Percentiles rank a stretch among this genome's conserved stretches.
These are phyloP conservation scores for Globisporangium viniferum DNA, from an alignment of 352 stramenopile genomes.

Conservation along the genomic window DNA sequence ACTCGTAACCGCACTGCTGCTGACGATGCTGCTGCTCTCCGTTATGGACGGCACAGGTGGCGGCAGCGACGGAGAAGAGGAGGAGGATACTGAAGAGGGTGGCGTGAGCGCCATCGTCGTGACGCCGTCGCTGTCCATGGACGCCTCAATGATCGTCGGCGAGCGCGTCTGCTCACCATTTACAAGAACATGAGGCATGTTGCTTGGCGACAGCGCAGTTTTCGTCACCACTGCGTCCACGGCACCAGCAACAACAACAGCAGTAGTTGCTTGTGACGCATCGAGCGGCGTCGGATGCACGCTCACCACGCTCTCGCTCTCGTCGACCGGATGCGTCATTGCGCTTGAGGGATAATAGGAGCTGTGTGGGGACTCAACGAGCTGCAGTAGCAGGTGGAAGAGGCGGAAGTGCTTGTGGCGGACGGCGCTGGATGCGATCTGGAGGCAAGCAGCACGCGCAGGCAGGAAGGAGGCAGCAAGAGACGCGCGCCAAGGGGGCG, in stretches of 20 bases:
- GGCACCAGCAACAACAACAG: background rate
- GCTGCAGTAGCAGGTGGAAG: background rate
- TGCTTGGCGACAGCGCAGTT: background rate
- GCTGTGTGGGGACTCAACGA: background rate
- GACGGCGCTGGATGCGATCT: background rate
- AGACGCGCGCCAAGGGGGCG: background rate
- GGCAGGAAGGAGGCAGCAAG: background rate
- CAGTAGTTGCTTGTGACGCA: background rate
- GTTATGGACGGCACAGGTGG: background rate
- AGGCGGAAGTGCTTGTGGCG: background rate
- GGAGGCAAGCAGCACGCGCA: background rate
- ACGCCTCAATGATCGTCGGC: slow-evolving; percentile 7
- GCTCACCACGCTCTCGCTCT: slow-evolving; percentile 1
- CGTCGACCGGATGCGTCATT: slow-evolving; percentile 7
- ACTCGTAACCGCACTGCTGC: background rate
- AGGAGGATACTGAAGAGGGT: background rate
- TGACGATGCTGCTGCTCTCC: background rate
- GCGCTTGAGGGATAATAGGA: background rate
- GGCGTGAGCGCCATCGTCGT: background rate
- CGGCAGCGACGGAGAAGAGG: background rate
- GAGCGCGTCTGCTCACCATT: slow-evolving; percentile 7
- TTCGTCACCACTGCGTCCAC: background rate
- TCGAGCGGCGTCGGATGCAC: slow-evolving; percentile 9
- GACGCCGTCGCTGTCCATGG: slow-evolving; percentile 9
- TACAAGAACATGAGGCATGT: background rate